phyloP scores from a whole-genome alignment of 306 rosid species.

The Vachellia pachyceras region DNA sequence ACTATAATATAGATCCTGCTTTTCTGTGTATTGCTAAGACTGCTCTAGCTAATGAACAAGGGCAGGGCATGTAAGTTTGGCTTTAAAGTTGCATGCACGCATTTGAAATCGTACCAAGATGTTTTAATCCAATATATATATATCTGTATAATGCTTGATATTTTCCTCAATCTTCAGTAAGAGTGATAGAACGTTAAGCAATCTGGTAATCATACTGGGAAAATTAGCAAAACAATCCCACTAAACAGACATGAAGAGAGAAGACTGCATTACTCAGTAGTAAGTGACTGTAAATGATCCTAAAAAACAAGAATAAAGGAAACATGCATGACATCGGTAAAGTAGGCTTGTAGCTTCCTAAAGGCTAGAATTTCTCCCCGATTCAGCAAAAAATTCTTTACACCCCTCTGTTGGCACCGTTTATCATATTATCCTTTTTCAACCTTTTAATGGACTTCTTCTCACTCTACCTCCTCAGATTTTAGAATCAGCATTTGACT shows the following conservation, averaged over 20 bases:
- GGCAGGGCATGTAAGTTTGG: constrained; percentile 79
- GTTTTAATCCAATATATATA: neutral
- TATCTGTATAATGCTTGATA: neutral
- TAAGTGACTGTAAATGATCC: neutral
- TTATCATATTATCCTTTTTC: too few species aligned
- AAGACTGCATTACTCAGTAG: neutral
- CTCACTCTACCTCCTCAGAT: neutral
- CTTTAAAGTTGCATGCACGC: constrained; percentile 12
- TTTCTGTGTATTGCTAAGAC: constrained; percentile 83
- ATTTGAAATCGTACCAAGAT: constrained; percentile 9
- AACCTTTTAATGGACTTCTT: too few species aligned
- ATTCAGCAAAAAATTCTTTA: neutral
- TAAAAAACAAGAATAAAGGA: neutral
- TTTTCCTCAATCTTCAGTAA: neutral
- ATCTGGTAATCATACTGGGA: neutral
- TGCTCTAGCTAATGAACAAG: constrained; percentile 80
- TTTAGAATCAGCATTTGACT: neutral
- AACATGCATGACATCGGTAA: neutral
- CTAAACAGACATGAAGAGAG: neutral
- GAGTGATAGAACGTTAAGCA: neutral
- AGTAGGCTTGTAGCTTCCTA: neutral
- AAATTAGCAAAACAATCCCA: neutral
- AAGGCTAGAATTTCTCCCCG: neutral
- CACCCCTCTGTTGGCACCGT: too few species aligned
- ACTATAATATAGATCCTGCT: constrained; percentile 85